Evolutionary conservation across 768 basidiomycete genomes (phyloP).

Genomic region (Boletus subcaerulescens): DNA sequence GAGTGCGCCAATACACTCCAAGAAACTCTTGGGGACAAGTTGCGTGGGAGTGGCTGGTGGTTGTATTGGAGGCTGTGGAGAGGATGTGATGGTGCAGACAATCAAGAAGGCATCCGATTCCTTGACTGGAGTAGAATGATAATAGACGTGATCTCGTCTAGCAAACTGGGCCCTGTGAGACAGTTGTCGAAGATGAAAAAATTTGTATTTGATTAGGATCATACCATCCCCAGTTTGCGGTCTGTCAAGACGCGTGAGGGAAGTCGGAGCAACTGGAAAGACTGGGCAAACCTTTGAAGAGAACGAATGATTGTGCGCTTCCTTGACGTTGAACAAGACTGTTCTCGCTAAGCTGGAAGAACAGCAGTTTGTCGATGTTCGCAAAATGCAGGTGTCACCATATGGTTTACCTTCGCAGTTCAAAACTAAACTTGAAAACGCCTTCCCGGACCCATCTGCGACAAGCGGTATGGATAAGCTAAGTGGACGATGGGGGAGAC

Average conservation of each 20-base stretch:
- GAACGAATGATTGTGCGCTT: slow-evolving; percentile 81
- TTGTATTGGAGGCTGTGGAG: slow-evolving; percentile 49
- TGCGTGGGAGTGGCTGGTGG: slow-evolving; percentile 45
- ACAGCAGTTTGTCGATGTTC: background rate
- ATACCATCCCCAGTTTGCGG: slow-evolving; percentile 89
- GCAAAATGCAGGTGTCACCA: background rate
- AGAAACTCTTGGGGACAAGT: slow-evolving; percentile 60
- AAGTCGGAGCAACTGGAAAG: background rate
- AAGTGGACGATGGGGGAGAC: slow-evolving; percentile 1
- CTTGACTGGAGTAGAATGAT: slow-evolving; percentile 48
- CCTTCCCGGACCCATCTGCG: slow-evolving; percentile 81
- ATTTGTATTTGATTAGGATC: slow-evolving; percentile 1
- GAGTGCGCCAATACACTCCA: slow-evolving; percentile 70
- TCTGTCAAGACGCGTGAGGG: slow-evolving; percentile 38
- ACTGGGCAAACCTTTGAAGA: slow-evolving; percentile 53
- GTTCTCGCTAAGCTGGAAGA: slow-evolving; percentile 43
- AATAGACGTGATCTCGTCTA: slow-evolving; percentile 67
- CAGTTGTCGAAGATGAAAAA: background rate
- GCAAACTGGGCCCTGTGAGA: slow-evolving; percentile 71
- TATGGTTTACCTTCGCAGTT: slow-evolving; percentile 59
- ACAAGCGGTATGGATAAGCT: background rate
- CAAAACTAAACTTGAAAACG: slow-evolving; percentile 82
- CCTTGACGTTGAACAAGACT: slow-evolving; percentile 60
- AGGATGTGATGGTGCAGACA: slow-evolving; percentile 73
- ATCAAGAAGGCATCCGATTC: slow-evolving; percentile 70